Conservation (phyloP, 306 rosid species). For the Boehmeria nivea region DNA sequence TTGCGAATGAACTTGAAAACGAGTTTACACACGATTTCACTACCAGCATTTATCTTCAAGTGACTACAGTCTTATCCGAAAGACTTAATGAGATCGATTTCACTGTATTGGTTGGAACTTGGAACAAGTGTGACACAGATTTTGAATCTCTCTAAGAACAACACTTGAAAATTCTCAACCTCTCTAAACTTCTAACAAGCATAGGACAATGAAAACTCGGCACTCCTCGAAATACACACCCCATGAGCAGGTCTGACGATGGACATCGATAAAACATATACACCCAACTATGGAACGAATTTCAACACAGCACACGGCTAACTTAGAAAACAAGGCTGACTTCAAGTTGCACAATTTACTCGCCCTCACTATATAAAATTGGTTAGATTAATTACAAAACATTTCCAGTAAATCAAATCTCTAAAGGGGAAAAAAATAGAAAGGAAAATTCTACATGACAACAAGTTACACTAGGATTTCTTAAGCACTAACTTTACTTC, state of each 20-base stretch:
- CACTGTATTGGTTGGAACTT: neutral
- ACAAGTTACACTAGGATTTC: constrained; percentile 17
- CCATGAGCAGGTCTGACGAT: no score
- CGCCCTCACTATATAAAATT: constrained; percentile 11
- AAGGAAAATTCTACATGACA: constrained; percentile 34
- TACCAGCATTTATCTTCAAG: neutral
- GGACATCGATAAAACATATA: neutral
- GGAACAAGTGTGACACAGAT: neutral
- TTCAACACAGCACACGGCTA: constrained; percentile 8
- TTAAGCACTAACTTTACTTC: constrained; percentile 22
- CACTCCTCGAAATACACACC: no score
- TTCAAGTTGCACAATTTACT: constrained; percentile 18
- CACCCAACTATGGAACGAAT: neutral
- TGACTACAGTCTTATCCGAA: neutral
- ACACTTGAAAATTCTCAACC: neutral
- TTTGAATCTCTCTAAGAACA: neutral
- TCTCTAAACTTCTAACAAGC: neutral
- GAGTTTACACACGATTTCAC: neutral
- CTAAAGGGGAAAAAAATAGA: neutral
- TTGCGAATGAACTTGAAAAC: neutral
- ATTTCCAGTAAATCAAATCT: constrained; percentile 25
- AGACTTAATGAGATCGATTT: neutral
- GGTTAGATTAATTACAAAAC: constrained; percentile 28
- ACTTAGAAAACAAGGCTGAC: constrained; percentile 9
- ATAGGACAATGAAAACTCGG: neutral